Conservation (phyloP, 2,329 filamentous ascomycete species). For the Lachnellula subtilissima region DNA sequence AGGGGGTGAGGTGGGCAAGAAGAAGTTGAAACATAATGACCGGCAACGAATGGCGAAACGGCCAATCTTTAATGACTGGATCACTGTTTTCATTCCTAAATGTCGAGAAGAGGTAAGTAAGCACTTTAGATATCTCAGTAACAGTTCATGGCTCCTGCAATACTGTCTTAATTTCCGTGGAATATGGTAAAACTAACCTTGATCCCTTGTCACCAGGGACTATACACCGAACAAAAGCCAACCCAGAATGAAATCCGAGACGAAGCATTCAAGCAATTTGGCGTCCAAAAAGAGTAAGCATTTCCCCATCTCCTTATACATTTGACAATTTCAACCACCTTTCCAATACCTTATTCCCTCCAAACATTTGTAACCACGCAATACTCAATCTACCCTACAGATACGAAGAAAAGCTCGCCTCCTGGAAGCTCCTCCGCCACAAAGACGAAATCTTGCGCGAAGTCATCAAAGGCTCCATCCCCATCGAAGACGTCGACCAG, state of each 20-base stretch:
- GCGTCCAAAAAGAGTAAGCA: constrained; percentile 37
- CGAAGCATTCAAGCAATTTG: constrained; percentile 51
- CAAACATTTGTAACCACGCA: too few relatives aligned
- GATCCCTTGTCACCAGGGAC: too few relatives aligned
- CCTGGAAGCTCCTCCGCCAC: constrained; percentile 40
- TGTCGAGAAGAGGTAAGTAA: constrained; percentile 38
- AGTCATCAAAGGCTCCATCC: constrained; percentile 40
- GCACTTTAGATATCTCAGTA: too few relatives aligned
- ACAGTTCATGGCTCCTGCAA: too few relatives aligned
- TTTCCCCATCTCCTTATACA: too few relatives aligned
- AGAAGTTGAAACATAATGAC: constrained; percentile 49
- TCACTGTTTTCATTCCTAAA: constrained; percentile 57
- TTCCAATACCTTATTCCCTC: too few relatives aligned
- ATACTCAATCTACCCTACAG: too few relatives aligned
- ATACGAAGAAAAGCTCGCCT: constrained; percentile 36
- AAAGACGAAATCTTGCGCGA: constrained; percentile 40
- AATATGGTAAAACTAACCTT: too few relatives aligned
- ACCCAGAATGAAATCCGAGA: constrained; percentile 44
- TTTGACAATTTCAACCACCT: too few relatives aligned
- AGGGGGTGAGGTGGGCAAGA: constrained; percentile 31
- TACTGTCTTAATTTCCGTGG: too few relatives aligned
- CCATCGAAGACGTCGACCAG: constrained; percentile 20
- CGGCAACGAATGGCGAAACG: constrained; percentile 51
- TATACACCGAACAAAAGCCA: constrained; percentile 25
- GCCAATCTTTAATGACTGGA: constrained; percentile 54